phyloP scores from a whole-genome alignment of 805 yeast species.

The Starmerella stigmatis region DNA sequence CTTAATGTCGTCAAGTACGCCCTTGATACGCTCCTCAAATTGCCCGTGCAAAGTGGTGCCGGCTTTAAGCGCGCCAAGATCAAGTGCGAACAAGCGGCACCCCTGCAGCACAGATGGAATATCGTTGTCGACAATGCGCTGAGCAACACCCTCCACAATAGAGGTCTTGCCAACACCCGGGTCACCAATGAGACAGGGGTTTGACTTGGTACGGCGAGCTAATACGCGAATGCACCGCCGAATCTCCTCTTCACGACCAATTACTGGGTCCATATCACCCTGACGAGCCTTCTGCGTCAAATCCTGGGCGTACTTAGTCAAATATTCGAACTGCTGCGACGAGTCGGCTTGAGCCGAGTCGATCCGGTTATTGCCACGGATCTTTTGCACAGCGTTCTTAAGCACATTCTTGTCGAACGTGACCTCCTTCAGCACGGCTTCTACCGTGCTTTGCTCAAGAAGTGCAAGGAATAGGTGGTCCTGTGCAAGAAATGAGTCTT shows the following conservation, averaged over 20 bases:
- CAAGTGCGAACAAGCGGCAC: constrained; percentile 75
- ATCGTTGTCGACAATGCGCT: constrained; percentile 88
- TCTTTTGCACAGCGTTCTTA: constrained; percentile 62
- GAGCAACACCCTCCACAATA: constrained; percentile 97
- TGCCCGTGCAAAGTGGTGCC: constrained; percentile 99
- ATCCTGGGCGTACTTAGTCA: constrained; percentile 83
- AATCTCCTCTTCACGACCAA: constrained; percentile 97
- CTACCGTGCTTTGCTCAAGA: constrained; percentile 63
- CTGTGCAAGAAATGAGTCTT: constrained; percentile 85
- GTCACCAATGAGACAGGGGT: constrained; percentile 94
- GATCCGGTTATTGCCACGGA: constrained; percentile 84
- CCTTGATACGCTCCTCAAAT: constrained; percentile 94
- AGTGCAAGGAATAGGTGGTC: constrained; percentile 84
- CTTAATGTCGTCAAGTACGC: constrained; percentile 88
- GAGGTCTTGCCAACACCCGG: constrained; percentile 99
- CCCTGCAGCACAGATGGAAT: constrained; percentile 80
- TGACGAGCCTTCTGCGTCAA: constrained; percentile 86
- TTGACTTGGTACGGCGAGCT: constrained; percentile 94
- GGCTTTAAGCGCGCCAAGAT: constrained; percentile 92
- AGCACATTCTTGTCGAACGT: constrained; percentile 58
- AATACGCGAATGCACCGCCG: constrained; percentile 88
- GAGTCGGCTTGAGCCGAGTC: constrained; percentile 93
- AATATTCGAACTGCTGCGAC: constrained; percentile 69
- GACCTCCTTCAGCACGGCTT: constrained; percentile 57
- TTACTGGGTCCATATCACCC: constrained; percentile 95